A percentile compares a stretch with the other conserved stretches of the same genome.
Evolutionary conservation across 1,139 yeast species (phyloP).

Genomic region (Zygoascus hellenicus): DNA sequence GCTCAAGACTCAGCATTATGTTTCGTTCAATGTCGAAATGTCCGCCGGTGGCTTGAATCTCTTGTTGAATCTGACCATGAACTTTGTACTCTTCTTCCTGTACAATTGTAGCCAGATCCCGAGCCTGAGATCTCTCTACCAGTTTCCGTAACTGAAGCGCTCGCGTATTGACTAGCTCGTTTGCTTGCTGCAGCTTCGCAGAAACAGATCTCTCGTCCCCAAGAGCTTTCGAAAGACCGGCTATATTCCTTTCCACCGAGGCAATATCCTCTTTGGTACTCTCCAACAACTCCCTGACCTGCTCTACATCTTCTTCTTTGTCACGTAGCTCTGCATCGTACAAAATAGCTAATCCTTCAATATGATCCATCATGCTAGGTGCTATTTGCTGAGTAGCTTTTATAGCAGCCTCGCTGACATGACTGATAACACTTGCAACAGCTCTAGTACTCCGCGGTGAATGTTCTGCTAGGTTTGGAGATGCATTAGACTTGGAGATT

Average conservation of each 20-base stretch:
- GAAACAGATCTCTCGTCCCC: conserved; percentile 30
- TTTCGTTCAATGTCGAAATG: conserved; percentile 23
- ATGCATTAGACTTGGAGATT: not conserved
- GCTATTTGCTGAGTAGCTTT: conserved; percentile 44
- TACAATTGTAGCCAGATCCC: conserved; percentile 45
- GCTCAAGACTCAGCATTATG: conserved; percentile 35
- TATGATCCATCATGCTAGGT: conserved; percentile 40
- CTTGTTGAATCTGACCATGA: conserved; percentile 26
- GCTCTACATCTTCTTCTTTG: conserved; percentile 44
- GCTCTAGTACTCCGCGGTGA: conserved; percentile 1
- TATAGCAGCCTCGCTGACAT: conserved; percentile 46
- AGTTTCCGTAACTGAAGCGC: conserved; percentile 37
- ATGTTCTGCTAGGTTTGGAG: not conserved
- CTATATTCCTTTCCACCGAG: conserved; percentile 31
- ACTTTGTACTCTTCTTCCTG: conserved; percentile 43
- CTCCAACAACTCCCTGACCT: conserved; percentile 40
- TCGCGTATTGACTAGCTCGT: conserved; percentile 29
- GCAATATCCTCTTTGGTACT: conserved; percentile 39
- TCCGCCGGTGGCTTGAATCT: conserved; percentile 11
- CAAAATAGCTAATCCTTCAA: conserved; percentile 50
- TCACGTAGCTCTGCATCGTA: conserved; percentile 49
- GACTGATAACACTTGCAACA: conserved; percentile 16
- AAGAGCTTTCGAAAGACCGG: conserved; percentile 28
- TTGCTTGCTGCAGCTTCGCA: conserved; percentile 27
- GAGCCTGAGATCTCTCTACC: conserved; percentile 53